Conservation (phyloP, 2,329 filamentous ascomycete species). For the Ascochyta rabiei region DNA sequence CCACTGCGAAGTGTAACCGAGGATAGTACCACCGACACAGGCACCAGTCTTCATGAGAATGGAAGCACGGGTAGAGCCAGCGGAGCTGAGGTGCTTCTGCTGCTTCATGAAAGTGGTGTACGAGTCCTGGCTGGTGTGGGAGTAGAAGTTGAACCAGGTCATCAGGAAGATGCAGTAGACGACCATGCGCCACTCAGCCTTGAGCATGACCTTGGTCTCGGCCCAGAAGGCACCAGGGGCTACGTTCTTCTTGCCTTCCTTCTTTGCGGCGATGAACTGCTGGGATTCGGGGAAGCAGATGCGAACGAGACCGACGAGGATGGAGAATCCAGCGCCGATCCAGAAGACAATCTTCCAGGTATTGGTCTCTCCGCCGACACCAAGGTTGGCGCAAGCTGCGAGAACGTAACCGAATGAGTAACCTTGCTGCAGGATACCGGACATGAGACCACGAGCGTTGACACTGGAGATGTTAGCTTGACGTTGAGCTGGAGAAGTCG, state of each 20-base stretch:
- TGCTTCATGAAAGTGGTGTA: conserved; percentile 82
- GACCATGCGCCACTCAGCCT: conserved; percentile 75
- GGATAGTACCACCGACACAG: conserved; percentile 73
- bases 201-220: conserved; percentile 72
- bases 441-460: conserved; percentile 78
- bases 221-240: conserved; percentile 65
- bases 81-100: conserved; percentile 71
- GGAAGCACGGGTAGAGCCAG: conserved; percentile 71
- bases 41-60: conserved; percentile 82
- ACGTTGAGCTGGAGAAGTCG: conserved; percentile 19
- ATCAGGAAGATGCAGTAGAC: conserved; percentile 79
- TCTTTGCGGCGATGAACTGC: conserved; percentile 75
- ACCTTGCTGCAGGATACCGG: conserved; percentile 81
- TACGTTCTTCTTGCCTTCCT: conserved; percentile 59
- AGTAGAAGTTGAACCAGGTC: conserved; percentile 70
- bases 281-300: conserved; percentile 74
- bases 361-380: conserved; percentile 67
- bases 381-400: conserved; percentile 76
- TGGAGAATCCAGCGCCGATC: conserved; percentile 71
- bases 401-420: conserved; percentile 82
- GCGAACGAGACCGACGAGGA: conserved; percentile 70
- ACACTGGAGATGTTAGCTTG: conserved; percentile 29
- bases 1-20: conserved; percentile 77
- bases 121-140: conserved; percentile 79
- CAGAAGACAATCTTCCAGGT: conserved; percentile 80